Evolutionary conservation across 148 eudicot species (phyloP).

Genomic region (Arbutus unedo): DNA sequence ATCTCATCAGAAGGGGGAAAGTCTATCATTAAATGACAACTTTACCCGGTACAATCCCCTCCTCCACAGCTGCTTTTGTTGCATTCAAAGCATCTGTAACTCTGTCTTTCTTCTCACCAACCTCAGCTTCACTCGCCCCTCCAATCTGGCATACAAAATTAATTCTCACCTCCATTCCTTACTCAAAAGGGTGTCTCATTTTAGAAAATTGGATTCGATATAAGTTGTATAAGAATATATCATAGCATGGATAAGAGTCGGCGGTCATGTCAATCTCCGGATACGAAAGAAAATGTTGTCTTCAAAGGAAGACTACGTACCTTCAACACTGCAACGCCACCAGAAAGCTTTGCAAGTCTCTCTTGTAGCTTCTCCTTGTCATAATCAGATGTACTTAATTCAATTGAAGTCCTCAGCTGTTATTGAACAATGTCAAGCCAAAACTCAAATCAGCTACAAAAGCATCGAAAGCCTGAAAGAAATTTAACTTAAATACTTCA

Average conservation of each 20-base stretch:
- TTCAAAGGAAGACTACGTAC: constrained; percentile 22
- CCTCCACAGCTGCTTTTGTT: constrained; percentile 88
- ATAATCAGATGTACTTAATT: constrained; percentile 78
- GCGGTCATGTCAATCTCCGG: neutral
- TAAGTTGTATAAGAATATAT: neutral
- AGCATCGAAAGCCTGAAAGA: neutral
- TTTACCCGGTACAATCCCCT: constrained; percentile 78
- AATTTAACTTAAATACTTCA: neutral
- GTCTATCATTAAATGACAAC: neutral
- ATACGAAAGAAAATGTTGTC: neutral
- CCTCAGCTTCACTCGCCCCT: constrained; percentile 88
- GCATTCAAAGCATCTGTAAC: constrained; percentile 89
- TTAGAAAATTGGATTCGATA: neutral
- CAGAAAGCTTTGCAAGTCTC: constrained; percentile 91
- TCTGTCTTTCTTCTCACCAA: constrained; percentile 85
- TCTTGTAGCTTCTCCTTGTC: constrained; percentile 92
- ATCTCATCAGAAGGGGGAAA: neutral
- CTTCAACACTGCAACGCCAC: constrained; percentile 95
- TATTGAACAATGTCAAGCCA: neutral
- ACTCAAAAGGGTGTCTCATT: neutral
- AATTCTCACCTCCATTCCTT: neutral
- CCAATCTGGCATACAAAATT: constrained; percentile 51
- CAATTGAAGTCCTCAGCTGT: constrained; percentile 72
- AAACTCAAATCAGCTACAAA: constrained; percentile 5
- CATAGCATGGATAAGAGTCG: neutral